These are phyloP conservation scores for Exobasidium cylindrosporum DNA, from an alignment of 1,284 basidiomycete species.

Conservation along the genomic window DNA sequence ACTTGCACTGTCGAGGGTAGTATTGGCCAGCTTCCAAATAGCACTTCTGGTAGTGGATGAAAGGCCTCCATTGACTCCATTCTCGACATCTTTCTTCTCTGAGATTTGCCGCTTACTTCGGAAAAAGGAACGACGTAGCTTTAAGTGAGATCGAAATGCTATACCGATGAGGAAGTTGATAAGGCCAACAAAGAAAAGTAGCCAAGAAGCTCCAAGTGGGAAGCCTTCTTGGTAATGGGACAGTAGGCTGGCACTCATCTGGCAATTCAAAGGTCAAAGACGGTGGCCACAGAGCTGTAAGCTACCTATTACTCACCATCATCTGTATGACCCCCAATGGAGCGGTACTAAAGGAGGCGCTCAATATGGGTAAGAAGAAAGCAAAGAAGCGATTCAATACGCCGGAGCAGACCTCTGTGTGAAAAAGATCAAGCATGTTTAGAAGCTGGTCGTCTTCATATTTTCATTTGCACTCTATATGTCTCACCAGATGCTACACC, in stretches of 20 bases:
- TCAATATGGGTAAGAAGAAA: conserved; percentile 31
- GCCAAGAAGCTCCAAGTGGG: conserved; percentile 24
- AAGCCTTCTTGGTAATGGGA: conserved; percentile 23
- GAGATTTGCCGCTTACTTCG: not conserved
- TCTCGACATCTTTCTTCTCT: conserved; percentile 4
- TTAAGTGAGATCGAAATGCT: conserved; percentile 6
- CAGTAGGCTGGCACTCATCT: conserved; percentile 14
- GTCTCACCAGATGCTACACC: conserved; percentile 13
- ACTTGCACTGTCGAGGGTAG: not conserved
- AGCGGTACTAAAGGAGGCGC: conserved; percentile 31
- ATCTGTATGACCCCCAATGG: conserved; percentile 32
- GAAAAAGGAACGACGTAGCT: conserved; percentile 4
- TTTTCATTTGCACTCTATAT: no score
- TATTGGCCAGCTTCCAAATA: not conserved
- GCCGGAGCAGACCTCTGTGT: not conserved
- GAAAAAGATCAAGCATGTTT: not conserved
- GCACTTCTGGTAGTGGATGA: not conserved
- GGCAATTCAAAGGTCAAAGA: not conserved
- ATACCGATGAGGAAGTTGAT: conserved; percentile 19
- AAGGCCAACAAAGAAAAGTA: conserved; percentile 25
- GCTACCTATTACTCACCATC: conserved; percentile 11
- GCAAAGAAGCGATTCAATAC: not conserved
- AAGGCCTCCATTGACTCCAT: not conserved
- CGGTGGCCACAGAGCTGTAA: not conserved
- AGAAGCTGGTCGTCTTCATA: not conserved